Conservation (phyloP, 768 basidiomycete species). For the Mycena kentingensis region DNA sequence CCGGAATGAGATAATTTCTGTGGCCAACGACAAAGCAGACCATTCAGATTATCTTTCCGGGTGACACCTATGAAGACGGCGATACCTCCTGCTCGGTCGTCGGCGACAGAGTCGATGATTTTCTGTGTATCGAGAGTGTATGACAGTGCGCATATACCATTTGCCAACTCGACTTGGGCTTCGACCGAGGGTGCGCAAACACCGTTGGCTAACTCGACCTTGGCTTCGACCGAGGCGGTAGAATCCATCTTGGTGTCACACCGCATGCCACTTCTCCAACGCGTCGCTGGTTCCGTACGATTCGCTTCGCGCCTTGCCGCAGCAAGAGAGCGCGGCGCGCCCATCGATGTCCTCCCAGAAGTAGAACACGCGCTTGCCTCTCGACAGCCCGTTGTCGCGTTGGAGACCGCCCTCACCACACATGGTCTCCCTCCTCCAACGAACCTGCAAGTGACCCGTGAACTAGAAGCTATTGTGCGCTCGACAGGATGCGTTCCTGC, state of each 20-base stretch:
- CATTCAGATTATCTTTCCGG: constrained; percentile 59
- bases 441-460: constrained; percentile 69
- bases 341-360: constrained; percentile 78
- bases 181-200: constrained; percentile 37
- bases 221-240: constrained; percentile 46
- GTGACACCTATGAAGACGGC: constrained; percentile 86
- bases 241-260: constrained; percentile 5
- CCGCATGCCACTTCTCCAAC: not conserved
- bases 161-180: not conserved
- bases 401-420: constrained; percentile 91
- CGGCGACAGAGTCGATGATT: constrained; percentile 63
- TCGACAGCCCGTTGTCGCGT: constrained; percentile 75
- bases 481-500: constrained; percentile 81
- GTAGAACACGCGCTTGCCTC: constrained; percentile 75
- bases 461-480: constrained; percentile 75
- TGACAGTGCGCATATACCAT: not conserved
- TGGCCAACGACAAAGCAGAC: not conserved
- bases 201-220: constrained; percentile 46
- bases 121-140: constrained; percentile 51
- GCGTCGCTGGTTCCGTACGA: not conserved
- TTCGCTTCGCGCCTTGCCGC: constrained; percentile 11
- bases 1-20: not conserved
- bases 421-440: constrained; percentile 88
- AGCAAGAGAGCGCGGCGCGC: constrained; percentile 24
- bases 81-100: constrained; percentile 69